Evolutionary conservation across 75 land plant genomes (phyloP), one percentile per base, ranked within the genome.

Genomic region (Gnetum montanum): DNA sequence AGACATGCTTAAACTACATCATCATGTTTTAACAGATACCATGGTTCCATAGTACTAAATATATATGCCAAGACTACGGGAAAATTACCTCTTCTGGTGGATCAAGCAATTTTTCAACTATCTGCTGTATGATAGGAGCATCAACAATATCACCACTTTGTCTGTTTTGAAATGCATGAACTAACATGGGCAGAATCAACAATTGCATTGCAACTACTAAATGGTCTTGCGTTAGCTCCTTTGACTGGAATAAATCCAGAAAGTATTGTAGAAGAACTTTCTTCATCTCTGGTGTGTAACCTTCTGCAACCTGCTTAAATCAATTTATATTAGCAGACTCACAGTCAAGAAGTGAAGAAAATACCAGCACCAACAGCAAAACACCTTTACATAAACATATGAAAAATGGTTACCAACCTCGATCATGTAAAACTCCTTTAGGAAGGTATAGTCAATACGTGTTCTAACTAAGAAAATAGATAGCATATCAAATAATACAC

Each of bases 11-110:
- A n/a, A n/a, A n/a, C n/a, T n/a, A n/a, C n/a, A n/a, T n/a, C n/a
- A n/a, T n/a, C n/a, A n/a, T n/a, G n/a, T n/a, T n/a, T n/a, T n/a
- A n/a, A n/a, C n/a, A n/a, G n/a, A n/a, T n/a, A n/a, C n/a, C n/a
- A n/a, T n/a, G n/a, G n/a, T n/a, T n/a, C n/a, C n/a, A n/a, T n/a
- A n/a, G n/a, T n/a, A n/a, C n/a, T n/a, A n/a, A n/a, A n/a, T n/a
- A n/a, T n/a, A n/a, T n/a, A n/a, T n/a, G n/a, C n/a, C n/a, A n/a
- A n/a, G n/a, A n/a, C n/a, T n/a, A n/a, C n/a, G n/a, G n/a, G n/a
- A n/a, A n/a, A n/a, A n/a, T n/a, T 54, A 90, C 96, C 83, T 95
- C 99, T 77, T 95, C 99, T 43, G 99, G 99, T 56, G 99, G 97
- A 61, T 95, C 97, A 34, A 95, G 86, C 34, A 95, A 83, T 64